Base-by-base conservation (phyloP, 2,329 filamentous ascomycete genomes). In the Phyllosticta citribraziliensis region DNA sequence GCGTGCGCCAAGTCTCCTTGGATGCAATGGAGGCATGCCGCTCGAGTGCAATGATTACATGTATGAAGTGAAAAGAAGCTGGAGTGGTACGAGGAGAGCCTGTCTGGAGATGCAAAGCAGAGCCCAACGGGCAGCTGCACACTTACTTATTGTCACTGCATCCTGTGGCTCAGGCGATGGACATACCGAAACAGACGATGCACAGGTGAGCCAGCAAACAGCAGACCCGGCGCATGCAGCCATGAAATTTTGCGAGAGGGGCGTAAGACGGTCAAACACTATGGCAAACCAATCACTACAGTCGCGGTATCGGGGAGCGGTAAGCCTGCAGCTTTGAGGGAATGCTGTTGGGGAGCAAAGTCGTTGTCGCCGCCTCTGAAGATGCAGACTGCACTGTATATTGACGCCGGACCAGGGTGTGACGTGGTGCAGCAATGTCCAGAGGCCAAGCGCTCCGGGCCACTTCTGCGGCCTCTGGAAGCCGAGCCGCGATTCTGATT, bases 381-480 rank as follows among this genome's bases (percentile, higher is more conserved):
- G 47, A 50, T 57, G 52, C 40, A 57, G 62, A 64, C 55, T 55
- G 64, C 51, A 64, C 24, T 60, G 62, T 63, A 56, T 60, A 59
- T 63, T 63, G 57, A 59, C 57, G 61, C 54, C 54, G 61, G 57
- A 60, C 66, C 67, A 67, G 67, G 67, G 67, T 68, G 70, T 72
- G 71, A 73, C 71, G 70, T 73, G 71, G 69, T 27, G 10, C 54
- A 14, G n/a, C 27, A 14, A 27, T 55, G 22, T 11, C 54, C 54
- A 53, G 52, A 53, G 52, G 52, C 20, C 52, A 53, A 53, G 52
- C 52, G 40, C 40, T n/a, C 40, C 14, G 40, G 57, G 55, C 58
- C 58, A 54, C 50, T 61, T 56, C 58, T 61, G 58, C 54, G 56
- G 55, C 58, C 58, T 40, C 27, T 56, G 53, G 53, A 47, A 56